Conservation (phyloP, 2,329 filamentous ascomycete species). For the Aspergillus aculeatus region DNA sequence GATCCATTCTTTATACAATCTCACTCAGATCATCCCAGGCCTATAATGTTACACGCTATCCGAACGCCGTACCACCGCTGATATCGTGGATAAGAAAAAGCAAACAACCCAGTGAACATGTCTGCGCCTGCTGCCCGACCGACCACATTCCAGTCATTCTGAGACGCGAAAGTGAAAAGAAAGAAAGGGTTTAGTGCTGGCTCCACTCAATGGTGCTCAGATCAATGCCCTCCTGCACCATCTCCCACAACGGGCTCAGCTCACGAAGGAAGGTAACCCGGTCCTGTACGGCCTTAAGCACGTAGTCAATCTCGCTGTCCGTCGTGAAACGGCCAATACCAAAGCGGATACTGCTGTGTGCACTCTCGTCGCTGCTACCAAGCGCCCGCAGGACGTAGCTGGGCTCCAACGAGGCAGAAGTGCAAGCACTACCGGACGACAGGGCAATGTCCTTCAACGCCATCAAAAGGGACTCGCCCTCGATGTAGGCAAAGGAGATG, state of each 20-base stretch:
- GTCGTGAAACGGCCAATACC: constrained; percentile 97
- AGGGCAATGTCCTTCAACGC: constrained; percentile 96
- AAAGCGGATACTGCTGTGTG: constrained; percentile 96
- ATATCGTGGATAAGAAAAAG: constrained; percentile 20
- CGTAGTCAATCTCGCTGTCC: constrained; percentile 93
- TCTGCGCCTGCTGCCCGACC: constrained; percentile 8
- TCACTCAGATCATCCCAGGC: constrained; percentile 14
- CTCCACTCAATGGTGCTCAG: constrained; percentile 97
- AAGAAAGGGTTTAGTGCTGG: constrained; percentile 60
- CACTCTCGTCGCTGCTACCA: constrained; percentile 94
- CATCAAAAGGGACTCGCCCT: constrained; percentile 97
- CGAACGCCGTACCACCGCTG: constrained; percentile 26
- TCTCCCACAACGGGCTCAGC: constrained; percentile 92
- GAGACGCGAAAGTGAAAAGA: constrained; percentile 17
- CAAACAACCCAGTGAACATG: neutral
- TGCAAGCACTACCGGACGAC: constrained; percentile 95
- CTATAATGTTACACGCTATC: constrained; percentile 23
- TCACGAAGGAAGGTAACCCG: constrained; percentile 91
- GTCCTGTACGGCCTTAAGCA: constrained; percentile 87
- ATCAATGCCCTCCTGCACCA: constrained; percentile 95
- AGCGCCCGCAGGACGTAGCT: constrained; percentile 93
- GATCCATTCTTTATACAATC: constrained; percentile 23
- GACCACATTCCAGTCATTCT: constrained; percentile 4
- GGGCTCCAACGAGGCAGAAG: constrained; percentile 91
- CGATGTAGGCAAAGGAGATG: constrained; percentile 96